Conservation (phyloP, 2,329 filamentous ascomycete genomes). For the Aulographum hederae region DNA sequence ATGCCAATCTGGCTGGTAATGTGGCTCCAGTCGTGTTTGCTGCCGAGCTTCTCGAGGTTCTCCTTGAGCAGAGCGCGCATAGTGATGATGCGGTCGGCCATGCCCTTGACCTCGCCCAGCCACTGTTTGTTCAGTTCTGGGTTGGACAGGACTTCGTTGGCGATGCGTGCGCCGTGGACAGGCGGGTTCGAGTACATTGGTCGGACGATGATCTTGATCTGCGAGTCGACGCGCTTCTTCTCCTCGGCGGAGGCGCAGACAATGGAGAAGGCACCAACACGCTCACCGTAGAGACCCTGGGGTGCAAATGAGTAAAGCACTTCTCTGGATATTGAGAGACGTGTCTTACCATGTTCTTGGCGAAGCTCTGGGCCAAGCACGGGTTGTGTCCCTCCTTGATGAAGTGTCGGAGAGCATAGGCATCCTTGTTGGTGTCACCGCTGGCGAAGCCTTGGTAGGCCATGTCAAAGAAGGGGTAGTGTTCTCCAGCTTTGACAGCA, state of each 20-base stretch:
- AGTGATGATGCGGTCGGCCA: constrained; percentile 97
- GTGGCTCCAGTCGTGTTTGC: constrained; percentile 96
- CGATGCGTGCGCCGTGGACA: constrained; percentile 88
- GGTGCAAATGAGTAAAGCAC: constrained; percentile 5
- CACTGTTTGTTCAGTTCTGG: constrained; percentile 76
- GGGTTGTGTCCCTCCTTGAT: constrained; percentile 81
- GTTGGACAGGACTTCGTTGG: constrained; percentile 79
- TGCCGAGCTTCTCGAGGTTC: constrained; percentile 86
- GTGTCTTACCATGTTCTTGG: constrained; percentile 74
- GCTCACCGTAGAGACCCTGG: constrained; percentile 92
- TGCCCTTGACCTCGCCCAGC: constrained; percentile 91
- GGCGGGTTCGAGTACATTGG: constrained; percentile 98
- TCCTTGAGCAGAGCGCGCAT: constrained; percentile 91
- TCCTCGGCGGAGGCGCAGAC: constrained; percentile 72
- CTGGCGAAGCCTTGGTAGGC: constrained; percentile 97
- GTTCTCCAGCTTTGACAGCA: constrained; percentile 66
- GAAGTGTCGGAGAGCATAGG: constrained; percentile 86
- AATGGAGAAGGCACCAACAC: constrained; percentile 90
- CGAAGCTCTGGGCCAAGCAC: constrained; percentile 81
- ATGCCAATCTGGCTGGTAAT: constrained; percentile 96
- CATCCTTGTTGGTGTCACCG: constrained; percentile 79
- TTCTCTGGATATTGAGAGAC: neutral
- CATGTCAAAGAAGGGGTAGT: constrained; percentile 98
- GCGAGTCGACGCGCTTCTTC: constrained; percentile 89
- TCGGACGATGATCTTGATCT: constrained; percentile 95